Evolutionary conservation across 2,329 filamentous ascomycete genomes (phyloP), one percentile per base, ranked within the genome.

Genomic region (Fusarium tanahbumbuense): DNA sequence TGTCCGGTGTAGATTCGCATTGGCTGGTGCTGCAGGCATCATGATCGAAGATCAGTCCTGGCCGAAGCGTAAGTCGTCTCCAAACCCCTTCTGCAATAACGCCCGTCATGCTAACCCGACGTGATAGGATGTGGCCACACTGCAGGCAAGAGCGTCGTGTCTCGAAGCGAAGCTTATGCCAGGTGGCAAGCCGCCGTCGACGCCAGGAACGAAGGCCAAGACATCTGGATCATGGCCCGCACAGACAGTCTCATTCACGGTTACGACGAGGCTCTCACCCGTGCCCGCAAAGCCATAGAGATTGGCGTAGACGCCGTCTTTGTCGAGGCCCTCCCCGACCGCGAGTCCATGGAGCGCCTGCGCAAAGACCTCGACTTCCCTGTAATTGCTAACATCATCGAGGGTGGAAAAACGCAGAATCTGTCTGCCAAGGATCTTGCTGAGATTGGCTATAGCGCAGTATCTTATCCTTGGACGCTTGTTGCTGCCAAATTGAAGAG

Each of bases 41-140:
- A 79, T 80, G 81, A 83, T 85, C 57, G 83, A 85, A 59, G 82
- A 84, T 56, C 83, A 84, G 64, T 83, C 81, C 1, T 85, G 83
- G 83, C 83, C 83, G 9, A 85, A 85, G 59, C 73, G 83, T 84
- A 47, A 1, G 56, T 56, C n/a, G 58, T 10, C 12, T 10, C 34
- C 10, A 68, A 78, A 34, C 13, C 20, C 22, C 6, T 37, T 37
- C 9, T 11, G 10, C 34, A 30, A 30, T 30, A 30, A 30, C 28
- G 4, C 18, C 5, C 7, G 2, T 22, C 40, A 16, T 13, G 10
- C 55, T 64, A 32, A 68, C 25, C 25, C 2, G 0, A 18, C 1
- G 22, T 16, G 1, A 11, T 9, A 76, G 75, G 75, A 15, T 76
- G 75, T 32, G 75, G 74, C 1, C 83, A 85, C 61, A 84, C 82